Conservation (phyloP, 1,284 basidiomycete species). For the Paramarasmius palmivorus region DNA sequence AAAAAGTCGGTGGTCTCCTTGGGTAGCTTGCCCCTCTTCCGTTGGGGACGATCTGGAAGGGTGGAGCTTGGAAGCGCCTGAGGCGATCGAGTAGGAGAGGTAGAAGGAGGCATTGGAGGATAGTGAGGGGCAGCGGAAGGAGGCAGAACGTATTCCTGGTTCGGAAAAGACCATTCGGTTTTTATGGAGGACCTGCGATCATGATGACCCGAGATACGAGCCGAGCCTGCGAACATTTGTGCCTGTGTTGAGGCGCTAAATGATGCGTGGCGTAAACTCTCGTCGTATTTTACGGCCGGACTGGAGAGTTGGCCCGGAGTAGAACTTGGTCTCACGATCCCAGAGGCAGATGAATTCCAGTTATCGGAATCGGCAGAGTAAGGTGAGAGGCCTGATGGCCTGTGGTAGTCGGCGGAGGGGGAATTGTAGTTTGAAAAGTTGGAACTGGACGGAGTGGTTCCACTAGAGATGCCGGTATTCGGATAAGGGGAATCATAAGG, state of each 20-base stretch:
- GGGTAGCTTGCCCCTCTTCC: conserved; percentile 84
- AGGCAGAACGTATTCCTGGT: conserved; percentile 41
- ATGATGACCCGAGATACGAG: conserved; percentile 68
- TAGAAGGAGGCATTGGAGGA: conserved; percentile 42
- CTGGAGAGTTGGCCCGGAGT: conserved; percentile 56
- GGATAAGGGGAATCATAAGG: conserved; percentile 46
- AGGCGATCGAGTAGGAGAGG: conserved; percentile 54
- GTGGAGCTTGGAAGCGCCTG: conserved; percentile 51
- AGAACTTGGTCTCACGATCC: conserved; percentile 55
- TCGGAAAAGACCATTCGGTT: conserved; percentile 49
- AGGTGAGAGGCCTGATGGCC: conserved; percentile 34
- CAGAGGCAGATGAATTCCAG: conserved; percentile 46
- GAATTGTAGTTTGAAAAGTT: conserved; percentile 48
- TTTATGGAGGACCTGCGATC: conserved; percentile 61
- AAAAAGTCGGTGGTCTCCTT: conserved; percentile 89
- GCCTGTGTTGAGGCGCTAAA: conserved; percentile 56
- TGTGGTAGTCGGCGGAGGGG: conserved; percentile 45
- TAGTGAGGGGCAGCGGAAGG: conserved; percentile 34
- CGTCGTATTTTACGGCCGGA: conserved; percentile 62
- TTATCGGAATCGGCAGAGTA: conserved; percentile 45
- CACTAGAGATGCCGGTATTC: conserved; percentile 17
- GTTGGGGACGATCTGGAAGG: conserved; percentile 70
- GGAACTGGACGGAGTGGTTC: conserved; percentile 44
- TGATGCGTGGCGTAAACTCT: conserved; percentile 61
- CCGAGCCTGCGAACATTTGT: conserved; percentile 62